Percentiles rank a stretch among this genome's conserved stretches.
phyloP scores from a whole-genome alignment of 2,329 filamentous ascomycete genomes.

The Fusarium veterinarium region DNA sequence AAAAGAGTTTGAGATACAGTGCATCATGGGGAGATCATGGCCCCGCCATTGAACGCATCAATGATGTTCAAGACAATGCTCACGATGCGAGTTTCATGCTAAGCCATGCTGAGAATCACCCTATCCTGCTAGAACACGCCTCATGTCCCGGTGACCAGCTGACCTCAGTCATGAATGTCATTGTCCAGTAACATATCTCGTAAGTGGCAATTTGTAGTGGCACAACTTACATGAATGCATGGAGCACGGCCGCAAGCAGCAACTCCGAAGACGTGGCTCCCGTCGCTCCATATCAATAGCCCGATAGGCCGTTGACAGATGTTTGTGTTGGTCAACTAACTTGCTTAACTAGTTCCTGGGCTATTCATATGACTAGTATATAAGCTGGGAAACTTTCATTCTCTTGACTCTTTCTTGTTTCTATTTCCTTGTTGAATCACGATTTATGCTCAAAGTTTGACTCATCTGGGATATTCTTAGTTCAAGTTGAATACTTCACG shows the following conservation, averaged over 20 bases:
- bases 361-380: conserved; percentile 21
- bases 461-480: conserved; percentile 23
- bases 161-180: conserved; percentile 25
- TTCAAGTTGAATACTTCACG: background rate
- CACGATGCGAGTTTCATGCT: conserved; percentile 18
- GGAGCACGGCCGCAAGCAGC: conserved; percentile 25
- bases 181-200: conserved; percentile 25
- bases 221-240: conserved; percentile 34
- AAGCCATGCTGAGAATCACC: conserved; percentile 29
- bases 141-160: conserved; percentile 35
- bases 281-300: conserved; percentile 6
- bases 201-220: conserved; percentile 26
- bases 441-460: conserved; percentile 3
- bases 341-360: background rate
- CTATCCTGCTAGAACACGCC: conserved; percentile 20
- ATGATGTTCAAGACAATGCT: conserved; percentile 22
- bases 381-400: conserved; percentile 13
- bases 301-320: conserved; percentile 15
- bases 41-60: conserved; percentile 13
- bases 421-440: conserved; percentile 2
- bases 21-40: conserved; percentile 21
- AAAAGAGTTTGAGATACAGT: conserved; percentile 20
- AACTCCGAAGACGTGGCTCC: conserved; percentile 25
- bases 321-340: conserved; percentile 12
- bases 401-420: background rate